Evolutionary conservation across 495 filamentous ascomycete genomes (phyloP).

Genomic region (Xylaria intraflava): DNA sequence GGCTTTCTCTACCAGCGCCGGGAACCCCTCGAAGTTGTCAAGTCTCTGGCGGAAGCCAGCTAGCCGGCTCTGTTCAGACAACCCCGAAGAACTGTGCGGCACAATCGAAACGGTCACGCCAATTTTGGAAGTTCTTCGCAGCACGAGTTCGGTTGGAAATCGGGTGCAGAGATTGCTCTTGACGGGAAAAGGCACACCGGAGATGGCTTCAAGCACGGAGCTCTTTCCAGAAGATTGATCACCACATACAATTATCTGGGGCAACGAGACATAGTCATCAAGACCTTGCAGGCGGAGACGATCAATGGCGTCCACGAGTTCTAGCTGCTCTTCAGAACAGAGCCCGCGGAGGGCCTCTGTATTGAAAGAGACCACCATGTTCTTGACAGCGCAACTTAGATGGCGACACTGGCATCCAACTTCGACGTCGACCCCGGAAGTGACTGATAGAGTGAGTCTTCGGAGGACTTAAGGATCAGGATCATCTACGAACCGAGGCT

Average conservation of each 20-base stretch:
- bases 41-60: constrained; percentile 31
- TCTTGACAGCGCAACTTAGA: too few species aligned
- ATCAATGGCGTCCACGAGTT: constrained; percentile 44
- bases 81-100: constrained; percentile 19
- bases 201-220: constrained; percentile 63
- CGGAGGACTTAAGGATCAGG: too few species aligned
- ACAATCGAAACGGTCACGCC: constrained; percentile 41
- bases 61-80: constrained; percentile 20
- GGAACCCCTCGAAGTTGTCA: constrained; percentile 29
- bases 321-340: constrained; percentile 1
- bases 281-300: constrained; percentile 32
- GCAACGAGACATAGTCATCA: constrained; percentile 49
- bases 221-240: constrained; percentile 60
- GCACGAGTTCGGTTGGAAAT: constrained; percentile 56
- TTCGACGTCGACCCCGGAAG: too few species aligned
- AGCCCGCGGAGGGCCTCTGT: background rate
- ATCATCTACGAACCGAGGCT: too few species aligned
- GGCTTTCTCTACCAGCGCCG: constrained; percentile 38
- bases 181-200: constrained; percentile 52
- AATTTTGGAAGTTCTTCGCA: constrained; percentile 32
- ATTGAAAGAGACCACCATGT: constrained; percentile 9
- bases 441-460: too few species aligned
- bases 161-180: constrained; percentile 53
- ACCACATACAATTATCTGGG: constrained; percentile 59
- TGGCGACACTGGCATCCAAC: too few species aligned